These are phyloP conservation scores for Xylariaceae sp. DNA, from an alignment of 2,329 filamentous ascomycete species.

Conservation along the genomic window DNA sequence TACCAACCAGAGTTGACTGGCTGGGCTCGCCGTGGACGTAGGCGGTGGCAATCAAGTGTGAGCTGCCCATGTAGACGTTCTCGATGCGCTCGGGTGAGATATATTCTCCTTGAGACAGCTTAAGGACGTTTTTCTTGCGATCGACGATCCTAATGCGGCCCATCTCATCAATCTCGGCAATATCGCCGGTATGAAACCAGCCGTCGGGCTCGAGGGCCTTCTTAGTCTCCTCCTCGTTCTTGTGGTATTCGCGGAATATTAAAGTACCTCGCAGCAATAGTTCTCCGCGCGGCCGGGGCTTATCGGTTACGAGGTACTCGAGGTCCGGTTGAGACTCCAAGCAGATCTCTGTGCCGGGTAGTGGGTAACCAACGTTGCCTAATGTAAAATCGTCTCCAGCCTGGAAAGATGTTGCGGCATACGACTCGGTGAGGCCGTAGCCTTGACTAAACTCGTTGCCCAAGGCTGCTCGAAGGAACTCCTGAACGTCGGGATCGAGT, in stretches of 20 bases:
- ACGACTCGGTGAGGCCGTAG: constrained; percentile 93
- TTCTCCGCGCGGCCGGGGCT: constrained; percentile 88
- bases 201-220: constrained; percentile 84
- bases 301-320: constrained; percentile 87
- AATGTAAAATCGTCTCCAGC: constrained; percentile 68
- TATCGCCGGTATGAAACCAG: constrained; percentile 97
- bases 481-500: constrained; percentile 83
- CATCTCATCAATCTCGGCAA: constrained; percentile 79
- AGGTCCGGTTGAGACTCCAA: constrained; percentile 89
- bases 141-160: constrained; percentile 94
- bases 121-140: constrained; percentile 98
- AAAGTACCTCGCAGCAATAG: constrained; percentile 79
- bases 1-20: constrained; percentile 78
- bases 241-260: constrained; percentile 86
- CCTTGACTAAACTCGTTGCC: constrained; percentile 81
- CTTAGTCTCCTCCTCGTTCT: constrained; percentile 83
- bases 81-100: constrained; percentile 97
- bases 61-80: constrained; percentile 86
- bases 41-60: constrained; percentile 74
- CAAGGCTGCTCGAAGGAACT: constrained; percentile 85
- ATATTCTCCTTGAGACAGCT: constrained; percentile 96
- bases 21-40: constrained; percentile 90
- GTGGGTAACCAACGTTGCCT: constrained; percentile 80
- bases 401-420: constrained; percentile 76
- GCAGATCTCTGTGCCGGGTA: constrained; percentile 72